These are phyloP conservation scores for Planoprotostelium fungivorum DNA, from an alignment of 78 protist genomes.

Conservation along the genomic window DNA sequence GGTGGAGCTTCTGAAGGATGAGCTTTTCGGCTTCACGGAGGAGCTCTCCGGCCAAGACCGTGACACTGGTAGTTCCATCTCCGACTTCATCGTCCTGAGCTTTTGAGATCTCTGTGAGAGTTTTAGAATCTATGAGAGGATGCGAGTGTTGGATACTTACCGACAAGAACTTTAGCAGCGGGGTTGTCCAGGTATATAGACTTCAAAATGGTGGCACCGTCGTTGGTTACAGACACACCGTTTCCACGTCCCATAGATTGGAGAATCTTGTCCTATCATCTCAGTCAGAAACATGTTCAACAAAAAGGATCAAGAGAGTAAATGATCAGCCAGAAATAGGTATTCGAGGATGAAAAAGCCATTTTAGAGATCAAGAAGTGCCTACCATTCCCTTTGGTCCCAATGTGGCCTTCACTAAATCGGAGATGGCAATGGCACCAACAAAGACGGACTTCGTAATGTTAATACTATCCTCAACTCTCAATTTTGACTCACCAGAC, in stretches of 20 bases:
- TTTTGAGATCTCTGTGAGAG: conserved; percentile 85
- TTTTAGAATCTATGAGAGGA: not conserved
- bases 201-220: conserved; percentile 99
- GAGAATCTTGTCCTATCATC: conserved; percentile 92
- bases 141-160: conserved; percentile 4
- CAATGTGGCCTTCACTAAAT: conserved; percentile 97
- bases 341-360: not conserved
- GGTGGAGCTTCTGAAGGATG: conserved; percentile 88
- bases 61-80: conserved; percentile 97
- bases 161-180: conserved; percentile 93
- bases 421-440: conserved; percentile 96
- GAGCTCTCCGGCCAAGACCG: conserved; percentile 97
- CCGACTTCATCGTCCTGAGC: conserved; percentile 99
- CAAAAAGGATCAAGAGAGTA: not conserved
- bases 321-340: not conserved
- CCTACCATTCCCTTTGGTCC: conserved; percentile 99
- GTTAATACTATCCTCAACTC: not conserved
- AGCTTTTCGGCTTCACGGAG: conserved; percentile 97
- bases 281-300: not conserved
- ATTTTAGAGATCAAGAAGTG: not conserved
- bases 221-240: conserved; percentile 89
- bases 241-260: conserved; percentile 59
- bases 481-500: conserved; percentile 32
- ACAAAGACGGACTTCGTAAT: conserved; percentile 58
- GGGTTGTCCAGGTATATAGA: conserved; percentile 90